phyloP scores from a whole-genome alignment of 176 grass and related monocot genomes.

The Bromus sterilis region DNA sequence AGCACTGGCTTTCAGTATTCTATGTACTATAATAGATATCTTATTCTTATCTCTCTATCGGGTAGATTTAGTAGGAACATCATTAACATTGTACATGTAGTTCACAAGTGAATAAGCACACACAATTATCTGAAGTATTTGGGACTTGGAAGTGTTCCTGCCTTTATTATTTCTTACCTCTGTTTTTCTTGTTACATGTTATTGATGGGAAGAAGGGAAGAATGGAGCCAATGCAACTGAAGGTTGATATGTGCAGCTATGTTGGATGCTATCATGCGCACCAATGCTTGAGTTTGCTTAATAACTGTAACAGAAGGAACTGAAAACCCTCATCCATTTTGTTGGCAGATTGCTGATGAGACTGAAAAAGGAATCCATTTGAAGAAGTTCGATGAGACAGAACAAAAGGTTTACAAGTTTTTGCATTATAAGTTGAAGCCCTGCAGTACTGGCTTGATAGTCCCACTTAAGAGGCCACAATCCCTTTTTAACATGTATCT shows the following conservation, averaged over 20 bases:
- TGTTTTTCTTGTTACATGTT: constrained; percentile 19
- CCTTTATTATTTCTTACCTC: not conserved
- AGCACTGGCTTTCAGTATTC: constrained; percentile 7
- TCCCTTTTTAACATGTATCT: not conserved
- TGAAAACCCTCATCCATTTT: constrained; percentile 3
- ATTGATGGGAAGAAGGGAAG: constrained; percentile 39
- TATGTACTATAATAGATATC: not conserved
- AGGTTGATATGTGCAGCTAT: constrained; percentile 12
- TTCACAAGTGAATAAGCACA: not conserved
- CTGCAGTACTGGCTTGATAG: not conserved
- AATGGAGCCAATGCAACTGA: constrained; percentile 34
- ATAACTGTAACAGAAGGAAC: not conserved
- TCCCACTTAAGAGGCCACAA: not conserved
- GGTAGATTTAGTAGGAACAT: constrained; percentile 3
- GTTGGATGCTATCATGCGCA: not conserved
- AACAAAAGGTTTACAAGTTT: constrained; percentile 23
- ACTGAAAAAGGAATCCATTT: constrained; percentile 24
- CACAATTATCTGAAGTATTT: not conserved
- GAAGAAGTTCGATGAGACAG: constrained; percentile 17
- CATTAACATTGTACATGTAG: not conserved
- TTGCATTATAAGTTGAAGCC: not conserved
- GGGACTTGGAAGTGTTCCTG: not conserved
- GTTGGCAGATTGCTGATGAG: constrained; percentile 10
- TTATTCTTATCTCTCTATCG: not conserved
- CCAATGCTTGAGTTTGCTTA: not conserved